Percentiles rank a stretch among this genome's conserved stretches.
Conservation (phyloP, 495 filamentous ascomycete species). For the Lepraria neglecta region DNA sequence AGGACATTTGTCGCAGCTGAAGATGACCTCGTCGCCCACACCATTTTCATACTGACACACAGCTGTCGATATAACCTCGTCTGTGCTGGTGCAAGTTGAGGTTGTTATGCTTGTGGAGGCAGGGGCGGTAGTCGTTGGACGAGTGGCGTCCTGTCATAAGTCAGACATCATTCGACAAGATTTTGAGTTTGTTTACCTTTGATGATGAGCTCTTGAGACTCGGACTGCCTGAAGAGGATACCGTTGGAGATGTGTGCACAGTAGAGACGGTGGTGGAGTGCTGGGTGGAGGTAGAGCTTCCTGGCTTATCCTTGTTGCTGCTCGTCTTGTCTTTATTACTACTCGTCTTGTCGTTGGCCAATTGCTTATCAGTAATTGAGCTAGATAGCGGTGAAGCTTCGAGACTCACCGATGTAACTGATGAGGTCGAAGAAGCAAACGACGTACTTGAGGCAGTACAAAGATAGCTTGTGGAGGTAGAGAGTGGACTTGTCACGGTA, state of each 20-base stretch:
- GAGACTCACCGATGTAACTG: background rate
- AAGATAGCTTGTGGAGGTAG: background rate
- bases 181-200: too few species aligned
- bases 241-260: background rate
- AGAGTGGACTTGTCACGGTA: background rate
- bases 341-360: background rate
- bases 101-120: too few species aligned
- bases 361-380: background rate
- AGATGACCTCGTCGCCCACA: too few species aligned
- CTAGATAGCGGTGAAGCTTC: background rate
- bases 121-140: too few species aligned
- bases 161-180: too few species aligned
- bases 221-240: background rate
- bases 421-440: background rate
- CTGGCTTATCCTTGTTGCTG: background rate
- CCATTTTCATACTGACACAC: too few species aligned
- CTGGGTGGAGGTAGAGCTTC: background rate
- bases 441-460: background rate
- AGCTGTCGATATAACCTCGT: too few species aligned
- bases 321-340: slow-evolving; percentile 2
- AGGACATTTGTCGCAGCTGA: too few species aligned
- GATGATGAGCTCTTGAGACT: background rate
- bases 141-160: too few species aligned
- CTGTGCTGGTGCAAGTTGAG: too few species aligned
- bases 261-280: background rate